Percentiles rank a stretch among this genome's conserved stretches.
Conservation (phyloP, 2,329 filamentous ascomycete genomes). For the Amauroascus niger region DNA sequence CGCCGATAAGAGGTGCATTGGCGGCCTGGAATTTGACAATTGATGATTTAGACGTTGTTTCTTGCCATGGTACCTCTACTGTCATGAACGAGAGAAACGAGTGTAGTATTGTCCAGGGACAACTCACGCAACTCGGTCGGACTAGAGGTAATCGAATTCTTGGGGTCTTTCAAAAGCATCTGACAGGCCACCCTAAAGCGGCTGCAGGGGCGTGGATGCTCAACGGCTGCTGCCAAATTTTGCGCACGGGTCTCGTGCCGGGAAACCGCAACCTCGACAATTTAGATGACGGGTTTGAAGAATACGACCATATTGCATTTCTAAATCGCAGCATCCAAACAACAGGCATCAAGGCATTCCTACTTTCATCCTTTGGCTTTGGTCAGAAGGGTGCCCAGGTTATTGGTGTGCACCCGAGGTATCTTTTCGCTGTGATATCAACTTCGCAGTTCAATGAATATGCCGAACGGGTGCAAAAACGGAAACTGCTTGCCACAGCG, state of each 20-base stretch:
- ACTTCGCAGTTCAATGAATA: too few relatives aligned
- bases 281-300: slow-evolving; percentile 25
- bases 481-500: too few relatives aligned
- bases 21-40: slow-evolving; percentile 31
- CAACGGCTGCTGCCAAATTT: slow-evolving; percentile 33
- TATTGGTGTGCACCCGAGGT: slow-evolving; percentile 30
- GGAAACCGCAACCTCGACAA: slow-evolving; percentile 34
- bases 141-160: slow-evolving; percentile 26
- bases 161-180: slow-evolving; percentile 31
- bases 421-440: slow-evolving; percentile 37
- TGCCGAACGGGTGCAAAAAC: too few relatives aligned
- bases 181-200: slow-evolving; percentile 35
- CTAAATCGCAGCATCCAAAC: slow-evolving; percentile 22
- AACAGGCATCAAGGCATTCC: slow-evolving; percentile 28
- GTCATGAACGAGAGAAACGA: slow-evolving; percentile 36
- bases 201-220: slow-evolving; percentile 32
- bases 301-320: slow-evolving; percentile 29
- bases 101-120: slow-evolving; percentile 27
- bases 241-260: slow-evolving; percentile 27
- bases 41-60: slow-evolving; percentile 33
- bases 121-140: slow-evolving; percentile 31
- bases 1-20: slow-evolving; percentile 31
- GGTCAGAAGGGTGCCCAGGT: slow-evolving; percentile 38
- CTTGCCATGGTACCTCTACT: slow-evolving; percentile 37
- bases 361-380: slow-evolving; percentile 38